Percentiles rank a stretch among this genome's conserved stretches.
Evolutionary conservation across 495 filamentous ascomycete species (phyloP).

Genomic region (Cercophora newfieldiana): DNA sequence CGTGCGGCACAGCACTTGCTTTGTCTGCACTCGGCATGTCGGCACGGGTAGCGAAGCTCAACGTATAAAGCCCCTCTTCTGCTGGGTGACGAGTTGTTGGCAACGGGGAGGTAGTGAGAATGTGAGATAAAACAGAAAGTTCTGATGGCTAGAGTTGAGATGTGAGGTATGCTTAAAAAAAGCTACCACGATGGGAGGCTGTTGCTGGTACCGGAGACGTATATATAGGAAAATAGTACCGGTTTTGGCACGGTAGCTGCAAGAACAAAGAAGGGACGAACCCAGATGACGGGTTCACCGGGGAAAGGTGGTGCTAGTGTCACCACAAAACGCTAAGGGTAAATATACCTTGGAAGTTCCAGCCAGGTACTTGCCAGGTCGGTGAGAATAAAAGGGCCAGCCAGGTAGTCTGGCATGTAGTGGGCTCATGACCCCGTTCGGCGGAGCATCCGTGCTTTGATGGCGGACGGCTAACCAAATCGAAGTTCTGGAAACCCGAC

Average conservation of each 20-base stretch:
- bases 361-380: constrained; percentile 12
- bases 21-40: constrained; percentile 29
- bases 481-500: neutral
- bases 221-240: constrained; percentile 14
- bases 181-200: neutral
- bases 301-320: constrained; percentile 13
- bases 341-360: constrained; percentile 13
- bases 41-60: too few species aligned
- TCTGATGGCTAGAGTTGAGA: neutral
- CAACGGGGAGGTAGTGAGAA: neutral
- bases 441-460: constrained; percentile 13
- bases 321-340: constrained; percentile 11
- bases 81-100: neutral
- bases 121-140: neutral
- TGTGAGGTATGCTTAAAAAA: neutral
- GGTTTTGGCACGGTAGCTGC: constrained; percentile 4
- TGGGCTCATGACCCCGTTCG: constrained; percentile 22
- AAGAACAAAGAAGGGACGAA: constrained; percentile 9
- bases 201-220: neutral
- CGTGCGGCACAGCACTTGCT: constrained; percentile 14
- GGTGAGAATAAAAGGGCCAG: neutral
- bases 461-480: constrained; percentile 5
- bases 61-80: neutral
- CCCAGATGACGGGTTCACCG: constrained; percentile 15
- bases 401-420: constrained; percentile 4